A percentile compares a stretch with the other conserved stretches of the same genome.
Conservation (phyloP, 495 filamentous ascomycete genomes). For the Lasiosphaeria ovina region DNA sequence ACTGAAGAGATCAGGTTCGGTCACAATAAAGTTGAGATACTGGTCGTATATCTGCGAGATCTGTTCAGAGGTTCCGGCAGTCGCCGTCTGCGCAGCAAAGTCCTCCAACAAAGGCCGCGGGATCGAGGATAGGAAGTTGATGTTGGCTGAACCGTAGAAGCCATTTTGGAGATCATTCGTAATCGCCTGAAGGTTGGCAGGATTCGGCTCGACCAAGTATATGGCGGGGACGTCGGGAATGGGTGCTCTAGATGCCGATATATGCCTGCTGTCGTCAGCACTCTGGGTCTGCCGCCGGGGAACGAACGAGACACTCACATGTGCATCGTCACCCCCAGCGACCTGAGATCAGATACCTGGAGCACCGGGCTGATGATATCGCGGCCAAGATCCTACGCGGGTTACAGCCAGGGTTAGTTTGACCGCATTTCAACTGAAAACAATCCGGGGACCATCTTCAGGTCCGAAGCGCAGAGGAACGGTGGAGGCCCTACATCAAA, state of each 20-base stretch:
- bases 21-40: constrained; percentile 96
- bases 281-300: not conserved
- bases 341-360: constrained; percentile 84
- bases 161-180: constrained; percentile 82
- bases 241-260: constrained; percentile 77
- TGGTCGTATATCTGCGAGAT: constrained; percentile 95
- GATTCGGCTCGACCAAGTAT: constrained; percentile 88
- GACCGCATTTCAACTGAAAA: not conserved
- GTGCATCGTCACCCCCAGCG: constrained; percentile 96
- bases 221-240: constrained; percentile 97
- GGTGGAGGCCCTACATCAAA: constrained; percentile 26
- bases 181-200: constrained; percentile 75
- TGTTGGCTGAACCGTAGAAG: constrained; percentile 89
- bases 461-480: no score
- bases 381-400: constrained; percentile 54
- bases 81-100: constrained; percentile 83
- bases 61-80: constrained; percentile 77
- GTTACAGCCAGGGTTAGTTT: constrained; percentile 7
- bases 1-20: constrained; percentile 93
- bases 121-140: constrained; percentile 96
- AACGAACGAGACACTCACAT: constrained; percentile 45
- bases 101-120: constrained; percentile 92
- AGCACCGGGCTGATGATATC: constrained; percentile 89
- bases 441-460: no score
- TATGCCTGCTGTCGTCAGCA: constrained; percentile 47